Evolutionary conservation across 169 alveolate species (phyloP), one percentile per base, ranked within the genome.

Genomic region (Eimeria tenella): DNA sequence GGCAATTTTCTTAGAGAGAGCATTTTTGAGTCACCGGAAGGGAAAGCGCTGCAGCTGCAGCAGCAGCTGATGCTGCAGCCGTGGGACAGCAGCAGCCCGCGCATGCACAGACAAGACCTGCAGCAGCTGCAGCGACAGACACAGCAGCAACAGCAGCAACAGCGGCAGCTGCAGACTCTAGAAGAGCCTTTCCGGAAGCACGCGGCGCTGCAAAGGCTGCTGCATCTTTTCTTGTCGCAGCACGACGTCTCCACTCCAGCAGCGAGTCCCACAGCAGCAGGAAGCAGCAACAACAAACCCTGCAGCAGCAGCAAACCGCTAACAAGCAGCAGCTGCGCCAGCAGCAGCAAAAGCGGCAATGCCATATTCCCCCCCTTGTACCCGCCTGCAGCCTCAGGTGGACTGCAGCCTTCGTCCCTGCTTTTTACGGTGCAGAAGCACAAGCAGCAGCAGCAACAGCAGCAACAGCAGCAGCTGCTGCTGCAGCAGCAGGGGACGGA

Each of bases 111-210:
- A 58, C 68, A 58, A 17, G 19, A 58, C 68, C 68, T 58, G 68
- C 68, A 58, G 68, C 68, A 58, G 68, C 68, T 11, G 68, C 68
- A 58, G 68, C 68, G 19, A 17, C 68, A 58, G 68, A 10, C 11
- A 17, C 68, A 58, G 68, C 68, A 58, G 68, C 68, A 58, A 17
- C 68, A 58, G 68, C 68, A 58, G 77, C 77, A n/a, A 68, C 49
- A 68, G n/a, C 11, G n/a, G n/a, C 77, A 68, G 31, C n/a, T 13
- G 77, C 49, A 68, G n/a, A n/a, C 11, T n/a, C 31, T 10, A 11
- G 77, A 68, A 17, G 9, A 10, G 77, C 31, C 49, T 68, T n/a
- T 68, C 49, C 77, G 31, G 77, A 13, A 68, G 49, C 77, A 68
- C 9, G 77, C 11, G 77, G 68, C 68, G 11, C 19, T 58, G 21